Base-by-base conservation (phyloP, 805 yeast species). In the Henningerozyma blattae region DNA sequence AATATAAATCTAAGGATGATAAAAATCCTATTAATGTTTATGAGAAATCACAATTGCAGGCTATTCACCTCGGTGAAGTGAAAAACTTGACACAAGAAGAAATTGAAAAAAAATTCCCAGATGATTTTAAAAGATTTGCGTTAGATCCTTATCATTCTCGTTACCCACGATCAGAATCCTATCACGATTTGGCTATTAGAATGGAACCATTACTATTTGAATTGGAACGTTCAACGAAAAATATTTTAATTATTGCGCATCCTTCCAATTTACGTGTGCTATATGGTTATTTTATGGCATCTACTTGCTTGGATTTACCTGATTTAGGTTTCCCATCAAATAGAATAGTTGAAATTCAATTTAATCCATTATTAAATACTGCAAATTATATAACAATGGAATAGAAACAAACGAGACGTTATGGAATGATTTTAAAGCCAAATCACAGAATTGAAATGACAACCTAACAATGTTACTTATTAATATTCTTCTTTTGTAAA, bases 231-330 rank as follows among this genome's bases (percentile, higher is more conserved):
- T 77, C 81, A 71, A 72, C 83, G 34, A 83, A 85, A 15, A 95
- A 86, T 52, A 70, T 91, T 13, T 63, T 91, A 44, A 80, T 91
- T 39, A 81, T 91, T 45, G 96, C 95, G 1, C 96, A 91, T 54
- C 96, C 89, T 48, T 75, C 94, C 1, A 80, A 91, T 3, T 67
- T 93, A 42, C 67, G 87, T 39, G 95, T 91, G 4, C 69, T 91
- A 34, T 91, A 86, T 49, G 98, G 97, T 3, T 91, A 91, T 58
- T 65, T 89, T 47, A 84, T 91, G 95, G 91, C 95, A 5, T 77
- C 84, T 44, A 73, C 89, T 2, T 82, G 91, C 45, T 67, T 68
- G 40, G 96, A 87, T 45, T 85, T 91, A 38, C 96, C 98, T 5
- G 61, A 64, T 27, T 62, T 89, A 34, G 64, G 72, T 40, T 87